Percentiles rank a stretch among this genome's conserved stretches.
phyloP scores from a whole-genome alignment of 1,284 basidiomycete genomes.

The Peniophora sp. region DNA sequence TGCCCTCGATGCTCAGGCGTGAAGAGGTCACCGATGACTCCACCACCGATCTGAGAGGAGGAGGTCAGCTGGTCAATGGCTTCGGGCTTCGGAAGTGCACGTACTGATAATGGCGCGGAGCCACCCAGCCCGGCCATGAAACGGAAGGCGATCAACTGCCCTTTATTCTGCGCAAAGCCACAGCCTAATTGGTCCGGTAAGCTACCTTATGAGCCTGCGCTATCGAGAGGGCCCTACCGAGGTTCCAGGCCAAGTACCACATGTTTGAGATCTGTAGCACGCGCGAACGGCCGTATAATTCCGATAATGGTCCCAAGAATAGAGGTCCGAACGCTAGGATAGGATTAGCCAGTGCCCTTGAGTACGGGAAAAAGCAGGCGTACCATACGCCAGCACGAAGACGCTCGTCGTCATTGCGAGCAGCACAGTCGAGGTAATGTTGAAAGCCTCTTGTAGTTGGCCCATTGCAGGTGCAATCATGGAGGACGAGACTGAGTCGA shows the following conservation, averaged over 20 bases:
- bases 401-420: constrained; percentile 58
- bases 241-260: constrained; percentile 46
- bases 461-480: constrained; percentile 63
- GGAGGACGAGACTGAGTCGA: constrained; percentile 42
- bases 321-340: constrained; percentile 42
- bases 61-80: neutral
- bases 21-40: constrained; percentile 43
- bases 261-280: constrained; percentile 47
- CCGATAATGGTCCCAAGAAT: constrained; percentile 48
- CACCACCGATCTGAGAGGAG: constrained; percentile 30
- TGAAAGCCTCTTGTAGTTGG: constrained; percentile 47
- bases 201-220: neutral
- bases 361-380: neutral
- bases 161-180: constrained; percentile 52
- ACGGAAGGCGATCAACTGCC: constrained; percentile 56
- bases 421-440: constrained; percentile 41
- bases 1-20: constrained; percentile 35
- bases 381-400: constrained; percentile 63
- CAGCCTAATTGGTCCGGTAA: constrained; percentile 36
- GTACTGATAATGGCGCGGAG: constrained; percentile 53
- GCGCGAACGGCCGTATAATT: constrained; percentile 34
- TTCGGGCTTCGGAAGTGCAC: constrained; percentile 7
- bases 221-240: neutral
- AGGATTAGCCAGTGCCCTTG: neutral
- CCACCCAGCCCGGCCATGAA: constrained; percentile 60